Conservation (phyloP, 75 land plant genomes). For the Chamaecyparis obtusa region DNA sequence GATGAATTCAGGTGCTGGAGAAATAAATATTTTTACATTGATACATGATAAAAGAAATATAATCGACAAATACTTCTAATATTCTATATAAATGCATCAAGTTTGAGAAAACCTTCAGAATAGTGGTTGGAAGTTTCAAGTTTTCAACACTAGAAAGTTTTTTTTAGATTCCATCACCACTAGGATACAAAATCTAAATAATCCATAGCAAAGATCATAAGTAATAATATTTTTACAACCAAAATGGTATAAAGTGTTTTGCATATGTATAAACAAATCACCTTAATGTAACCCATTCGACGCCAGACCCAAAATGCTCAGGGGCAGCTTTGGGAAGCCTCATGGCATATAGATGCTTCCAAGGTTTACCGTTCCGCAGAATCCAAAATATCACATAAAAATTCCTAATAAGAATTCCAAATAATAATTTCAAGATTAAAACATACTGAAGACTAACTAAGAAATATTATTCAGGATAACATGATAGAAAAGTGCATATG, state of each 20-base stretch:
- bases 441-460: neutral
- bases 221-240: neutral
- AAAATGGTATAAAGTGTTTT: neutral
- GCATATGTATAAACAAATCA: constrained; percentile 4
- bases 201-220: neutral
- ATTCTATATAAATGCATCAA: neutral
- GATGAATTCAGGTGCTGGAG: neutral
- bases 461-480: neutral
- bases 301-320: constrained; percentile 98
- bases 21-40: neutral
- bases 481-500: neutral
- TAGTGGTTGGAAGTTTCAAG: neutral
- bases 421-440: neutral
- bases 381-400: constrained; percentile 86
- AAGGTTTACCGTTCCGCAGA: constrained; percentile 60
- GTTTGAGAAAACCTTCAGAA: neutral
- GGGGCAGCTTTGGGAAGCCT: constrained; percentile 72
- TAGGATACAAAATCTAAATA: neutral
- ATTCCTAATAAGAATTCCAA: constrained; percentile 51
- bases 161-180: neutral
- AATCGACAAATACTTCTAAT: neutral
- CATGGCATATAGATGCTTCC: constrained; percentile 68
- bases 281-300: constrained; percentile 85
- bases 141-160: neutral
- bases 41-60: neutral